Base-by-base conservation (phyloP, 2,329 filamentous ascomycete genomes). In the Akanthomyces uredinophilus region DNA sequence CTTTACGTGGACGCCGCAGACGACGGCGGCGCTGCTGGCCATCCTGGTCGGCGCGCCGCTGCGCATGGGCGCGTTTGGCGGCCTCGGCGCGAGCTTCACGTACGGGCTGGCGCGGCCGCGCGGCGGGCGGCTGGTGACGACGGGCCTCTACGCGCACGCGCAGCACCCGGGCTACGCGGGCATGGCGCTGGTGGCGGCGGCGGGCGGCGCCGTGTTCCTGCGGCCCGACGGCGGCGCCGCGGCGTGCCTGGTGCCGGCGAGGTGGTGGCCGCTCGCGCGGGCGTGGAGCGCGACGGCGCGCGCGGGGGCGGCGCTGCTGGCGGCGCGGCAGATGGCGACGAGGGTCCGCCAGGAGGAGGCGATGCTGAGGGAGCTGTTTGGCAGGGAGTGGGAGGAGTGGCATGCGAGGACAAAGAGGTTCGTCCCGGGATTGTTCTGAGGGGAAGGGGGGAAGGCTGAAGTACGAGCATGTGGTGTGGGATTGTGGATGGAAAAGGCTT, bases 121-220 rank as follows among this genome's bases (percentile, higher is more conserved):
- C 62, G 65, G 79, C 62, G 65, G 69, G 1, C 69, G 69, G 1
- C 69, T 84, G 8, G 73, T 76, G 14, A 84, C 79, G 0, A 70
- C 66, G 1, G 81, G 81, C 0, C 69, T 84, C 1, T 84, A 84
- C 64, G 64, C 65, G 20, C 80, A 78, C 64, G 69, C 83, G 3
- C 81, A 83, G 66, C 81, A 84, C 66, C 81, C 81, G 2, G 81
- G 80, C 60, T 85, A 84, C 63, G 77, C 77, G 0, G 81, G 78
- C 0, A 50, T 78, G 2, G 11, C 74, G 0, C 35, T 78, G 3
- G 65, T 83, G 0, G 57, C 74, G 1, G 16, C 72, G 1, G 68
- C 64, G 47, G 72, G 74, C 57, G 41, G 68, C 1, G 60, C 68
- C 1, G 62, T 83, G 4, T 67, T 79, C 7, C 60, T 68, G 16